These are phyloP conservation scores for Talaromyces sp. DNA, from an alignment of 2,329 filamentous ascomycete species.

Conservation along the genomic window DNA sequence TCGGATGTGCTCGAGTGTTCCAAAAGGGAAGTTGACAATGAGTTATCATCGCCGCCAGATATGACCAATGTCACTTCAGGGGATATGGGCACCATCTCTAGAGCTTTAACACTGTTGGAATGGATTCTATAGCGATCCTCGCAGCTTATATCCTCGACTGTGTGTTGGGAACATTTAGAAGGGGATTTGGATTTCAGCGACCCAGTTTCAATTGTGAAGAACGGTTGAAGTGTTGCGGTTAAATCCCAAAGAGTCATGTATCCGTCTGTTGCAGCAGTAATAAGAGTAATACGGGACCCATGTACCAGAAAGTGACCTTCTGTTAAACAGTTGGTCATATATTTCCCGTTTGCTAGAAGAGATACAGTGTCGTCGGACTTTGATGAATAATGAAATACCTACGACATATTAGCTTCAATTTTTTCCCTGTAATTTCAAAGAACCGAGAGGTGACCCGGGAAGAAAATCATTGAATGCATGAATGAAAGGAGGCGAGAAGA, in stretches of 20 bases:
- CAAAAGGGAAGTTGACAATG: constrained; percentile 63
- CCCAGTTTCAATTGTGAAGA: constrained; percentile 29
- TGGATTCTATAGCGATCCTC: constrained; percentile 60
- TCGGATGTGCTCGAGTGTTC: constrained; percentile 3
- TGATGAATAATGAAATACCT: constrained; percentile 52
- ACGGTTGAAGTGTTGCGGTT: constrained; percentile 29
- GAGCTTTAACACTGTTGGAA: constrained; percentile 75
- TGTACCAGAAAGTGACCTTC: constrained; percentile 54
- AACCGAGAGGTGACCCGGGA: background rate
- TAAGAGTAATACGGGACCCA: constrained; percentile 47
- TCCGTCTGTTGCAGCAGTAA: constrained; percentile 82
- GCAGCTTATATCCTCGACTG: constrained; percentile 34
- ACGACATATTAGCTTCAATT: constrained; percentile 12
- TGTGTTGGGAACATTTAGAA: constrained; percentile 25
- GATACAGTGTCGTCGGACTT: constrained; percentile 29
- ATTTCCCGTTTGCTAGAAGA: constrained; percentile 58
- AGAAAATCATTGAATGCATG: no score
- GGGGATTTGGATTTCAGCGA: constrained; percentile 20
- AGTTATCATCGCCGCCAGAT: constrained; percentile 88
- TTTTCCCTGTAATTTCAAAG: background rate
- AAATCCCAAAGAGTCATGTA: constrained; percentile 66
- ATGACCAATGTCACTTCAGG: constrained; percentile 56
- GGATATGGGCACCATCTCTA: constrained; percentile 39
- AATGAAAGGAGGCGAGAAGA: no score
- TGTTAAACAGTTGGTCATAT: constrained; percentile 76